phyloP scores from a whole-genome alignment of 805 yeast genomes.

The Barnettozyma populi region DNA sequence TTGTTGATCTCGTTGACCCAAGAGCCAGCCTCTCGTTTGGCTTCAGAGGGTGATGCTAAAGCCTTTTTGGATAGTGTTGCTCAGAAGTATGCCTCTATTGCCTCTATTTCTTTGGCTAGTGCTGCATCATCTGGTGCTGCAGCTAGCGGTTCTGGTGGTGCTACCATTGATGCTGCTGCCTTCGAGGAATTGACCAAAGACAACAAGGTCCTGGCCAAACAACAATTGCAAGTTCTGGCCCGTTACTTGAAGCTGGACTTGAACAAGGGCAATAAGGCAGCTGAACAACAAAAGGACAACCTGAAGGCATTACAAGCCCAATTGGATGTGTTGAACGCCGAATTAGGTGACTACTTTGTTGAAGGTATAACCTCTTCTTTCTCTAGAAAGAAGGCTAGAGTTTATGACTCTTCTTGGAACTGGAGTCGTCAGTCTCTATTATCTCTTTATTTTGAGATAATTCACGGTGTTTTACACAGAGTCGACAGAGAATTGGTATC shows the following conservation, averaged over 20 bases:
- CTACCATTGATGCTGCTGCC: slow-evolving; percentile 92
- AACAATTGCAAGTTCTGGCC: slow-evolving; percentile 81
- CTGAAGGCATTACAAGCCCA: slow-evolving; percentile 79
- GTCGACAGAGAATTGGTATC: slow-evolving; percentile 95
- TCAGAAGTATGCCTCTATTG: slow-evolving; percentile 76
- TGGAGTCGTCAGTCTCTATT: slow-evolving; percentile 99
- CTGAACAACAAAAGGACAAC: slow-evolving; percentile 73
- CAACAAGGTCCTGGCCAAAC: slow-evolving; percentile 43
- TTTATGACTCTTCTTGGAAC: slow-evolving; percentile 97
- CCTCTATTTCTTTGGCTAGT: slow-evolving; percentile 74
- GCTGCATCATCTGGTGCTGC: slow-evolving; percentile 46
- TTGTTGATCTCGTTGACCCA: slow-evolving; percentile 75
- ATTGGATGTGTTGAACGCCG: slow-evolving; percentile 67
- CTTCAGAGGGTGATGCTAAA: slow-evolving; percentile 84
- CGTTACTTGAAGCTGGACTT: slow-evolving; percentile 91
- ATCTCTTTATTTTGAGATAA: slow-evolving; percentile 90
- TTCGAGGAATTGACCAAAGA: slow-evolving; percentile 60
- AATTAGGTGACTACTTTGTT: slow-evolving; percentile 90
- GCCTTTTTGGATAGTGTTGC: slow-evolving; percentile 77
- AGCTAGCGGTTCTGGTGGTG: slow-evolving; percentile 67
- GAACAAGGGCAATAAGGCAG: slow-evolving; percentile 83
- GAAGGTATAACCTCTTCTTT: slow-evolving; percentile 87
- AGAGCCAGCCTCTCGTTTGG: slow-evolving; percentile 90
- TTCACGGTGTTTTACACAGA: slow-evolving; percentile 85
- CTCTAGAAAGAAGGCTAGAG: slow-evolving; percentile 89